Conservation (phyloP, 2,329 filamentous ascomycete genomes). For the Rugonectria rugulosa region DNA sequence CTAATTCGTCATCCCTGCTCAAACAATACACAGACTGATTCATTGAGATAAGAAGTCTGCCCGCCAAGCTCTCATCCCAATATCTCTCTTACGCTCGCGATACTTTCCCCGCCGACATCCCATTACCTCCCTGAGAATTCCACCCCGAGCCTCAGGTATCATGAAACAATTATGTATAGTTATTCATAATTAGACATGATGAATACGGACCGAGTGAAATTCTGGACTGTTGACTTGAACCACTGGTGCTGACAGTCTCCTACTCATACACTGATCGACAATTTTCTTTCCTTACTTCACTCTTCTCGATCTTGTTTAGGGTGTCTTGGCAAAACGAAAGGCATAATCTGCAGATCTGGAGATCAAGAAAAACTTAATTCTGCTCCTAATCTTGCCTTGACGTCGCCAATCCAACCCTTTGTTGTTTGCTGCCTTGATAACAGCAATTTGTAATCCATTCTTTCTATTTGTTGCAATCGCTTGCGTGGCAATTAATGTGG, state of each 20-base stretch:
- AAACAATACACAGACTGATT: too few relatives aligned
- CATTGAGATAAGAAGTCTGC: not conserved
- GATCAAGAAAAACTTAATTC: not conserved
- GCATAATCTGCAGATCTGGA: not conserved
- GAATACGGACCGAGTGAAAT: too few relatives aligned
- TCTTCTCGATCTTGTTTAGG: not conserved
- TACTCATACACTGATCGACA: too few relatives aligned
- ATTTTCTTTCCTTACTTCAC: not conserved
- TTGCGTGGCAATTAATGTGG: too few relatives aligned
- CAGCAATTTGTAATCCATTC: too few relatives aligned
- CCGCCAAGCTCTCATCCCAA: slow-evolving; percentile 1
- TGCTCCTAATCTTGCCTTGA: slow-evolving; percentile 4
- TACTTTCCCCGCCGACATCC: too few relatives aligned
- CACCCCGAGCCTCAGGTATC: too few relatives aligned
- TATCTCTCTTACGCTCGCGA: too few relatives aligned
- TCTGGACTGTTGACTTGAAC: not conserved
- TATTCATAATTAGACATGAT: too few relatives aligned
- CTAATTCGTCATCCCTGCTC: not conserved
- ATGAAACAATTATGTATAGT: too few relatives aligned
- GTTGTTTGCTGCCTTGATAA: not conserved
- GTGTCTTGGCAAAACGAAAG: not conserved
- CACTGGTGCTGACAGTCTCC: not conserved
- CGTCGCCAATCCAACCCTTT: slow-evolving; percentile 6
- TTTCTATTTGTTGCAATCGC: too few relatives aligned
- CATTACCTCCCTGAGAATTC: too few relatives aligned